A percentile compares a stretch with the other conserved stretches of the same genome.
phyloP scores from a whole-genome alignment of 2,329 filamentous ascomycete species.

The Talaromyces islandicus region DNA sequence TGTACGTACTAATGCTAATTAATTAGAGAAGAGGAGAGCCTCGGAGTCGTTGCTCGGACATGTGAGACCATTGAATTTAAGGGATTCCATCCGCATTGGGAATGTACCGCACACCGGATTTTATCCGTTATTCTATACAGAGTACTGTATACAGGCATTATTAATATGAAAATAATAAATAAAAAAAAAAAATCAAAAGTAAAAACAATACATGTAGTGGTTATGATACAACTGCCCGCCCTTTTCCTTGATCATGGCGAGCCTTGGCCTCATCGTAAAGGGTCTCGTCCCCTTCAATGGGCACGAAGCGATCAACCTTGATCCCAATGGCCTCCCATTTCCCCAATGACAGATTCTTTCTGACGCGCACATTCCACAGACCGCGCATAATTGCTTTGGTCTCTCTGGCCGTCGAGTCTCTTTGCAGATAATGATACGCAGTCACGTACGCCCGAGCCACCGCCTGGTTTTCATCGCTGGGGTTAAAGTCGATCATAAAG shows the following conservation, averaged over 20 bases:
- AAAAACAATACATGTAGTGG: no score
- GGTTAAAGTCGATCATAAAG: background rate
- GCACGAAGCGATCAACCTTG: background rate
- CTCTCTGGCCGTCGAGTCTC: background rate
- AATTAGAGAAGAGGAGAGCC: background rate
- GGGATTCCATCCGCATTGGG: background rate
- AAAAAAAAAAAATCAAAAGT: no score
- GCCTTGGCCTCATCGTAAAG: background rate
- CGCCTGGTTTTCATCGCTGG: background rate
- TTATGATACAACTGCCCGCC: background rate
- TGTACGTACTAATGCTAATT: no score
- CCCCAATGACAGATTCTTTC: background rate
- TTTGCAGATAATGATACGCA: background rate
- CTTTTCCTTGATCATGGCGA: background rate
- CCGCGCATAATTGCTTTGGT: background rate
- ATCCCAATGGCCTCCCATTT: background rate
- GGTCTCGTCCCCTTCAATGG: background rate
- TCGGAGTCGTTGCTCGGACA: background rate
- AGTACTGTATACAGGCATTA: background rate
- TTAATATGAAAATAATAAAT: no score
- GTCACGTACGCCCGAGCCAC: background rate
- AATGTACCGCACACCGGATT: background rate
- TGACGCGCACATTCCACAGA: background rate
- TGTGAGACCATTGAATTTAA: background rate
- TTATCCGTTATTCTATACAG: background rate